Conservation (phyloP, 306 rosid species). For the Echinosophora koreensis region DNA sequence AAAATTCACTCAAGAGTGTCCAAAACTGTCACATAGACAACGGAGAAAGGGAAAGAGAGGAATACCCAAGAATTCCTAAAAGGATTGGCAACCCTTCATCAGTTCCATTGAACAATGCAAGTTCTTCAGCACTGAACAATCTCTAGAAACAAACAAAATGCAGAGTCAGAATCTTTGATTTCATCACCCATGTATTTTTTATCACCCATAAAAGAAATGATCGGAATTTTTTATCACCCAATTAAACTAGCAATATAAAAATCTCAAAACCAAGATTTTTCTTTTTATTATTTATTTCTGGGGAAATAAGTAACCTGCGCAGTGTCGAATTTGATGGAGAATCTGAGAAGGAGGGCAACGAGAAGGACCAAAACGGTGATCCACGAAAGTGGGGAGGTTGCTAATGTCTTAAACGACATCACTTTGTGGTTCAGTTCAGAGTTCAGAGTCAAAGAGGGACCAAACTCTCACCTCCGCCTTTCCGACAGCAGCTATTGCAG, state of each 20-base stretch:
- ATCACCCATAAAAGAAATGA: not conserved
- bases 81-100: constrained; percentile 73
- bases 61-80: constrained; percentile 91
- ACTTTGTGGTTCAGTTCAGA: not conserved
- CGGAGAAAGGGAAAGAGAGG: constrained; percentile 14
- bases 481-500: not conserved
- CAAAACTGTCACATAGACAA: not conserved
- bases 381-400: constrained; percentile 54
- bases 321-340: constrained; percentile 49
- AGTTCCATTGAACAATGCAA: constrained; percentile 87
- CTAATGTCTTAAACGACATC: constrained; percentile 54
- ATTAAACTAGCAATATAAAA: constrained; percentile 12
- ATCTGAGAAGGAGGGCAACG: constrained; percentile 51
- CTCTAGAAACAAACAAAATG: constrained; percentile 57
- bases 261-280: constrained; percentile 6
- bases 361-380: constrained; percentile 57
- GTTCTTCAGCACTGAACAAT: constrained; percentile 73
- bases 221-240: not conserved
- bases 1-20: not conserved
- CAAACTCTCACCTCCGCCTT: not conserved
- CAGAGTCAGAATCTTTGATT: constrained; percentile 49
- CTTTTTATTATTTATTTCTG: not conserved
- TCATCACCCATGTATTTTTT: not conserved
- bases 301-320: constrained; percentile 48
- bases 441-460: too few species aligned